Evolutionary conservation across 2,329 filamentous ascomycete genomes (phyloP).

Genomic region (Colletotrichum godetiae): DNA sequence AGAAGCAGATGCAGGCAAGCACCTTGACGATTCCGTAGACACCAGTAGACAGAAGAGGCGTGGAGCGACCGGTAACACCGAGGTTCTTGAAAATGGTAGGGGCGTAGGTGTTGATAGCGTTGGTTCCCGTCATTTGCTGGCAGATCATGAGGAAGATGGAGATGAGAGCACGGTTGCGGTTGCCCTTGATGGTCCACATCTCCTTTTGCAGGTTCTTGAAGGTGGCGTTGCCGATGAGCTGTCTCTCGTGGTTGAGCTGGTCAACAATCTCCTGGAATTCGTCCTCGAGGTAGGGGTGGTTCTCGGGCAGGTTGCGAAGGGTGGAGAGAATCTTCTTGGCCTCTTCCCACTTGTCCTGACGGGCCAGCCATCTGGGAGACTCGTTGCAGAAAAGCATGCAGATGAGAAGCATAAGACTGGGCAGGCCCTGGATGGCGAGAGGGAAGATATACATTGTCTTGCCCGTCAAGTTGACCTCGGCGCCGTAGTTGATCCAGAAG

Average conservation of each 20-base stretch:
- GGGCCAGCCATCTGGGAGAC: conserved; percentile 73
- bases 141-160: conserved; percentile 69
- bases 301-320: conserved; percentile 64
- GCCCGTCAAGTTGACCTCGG: conserved; percentile 49
- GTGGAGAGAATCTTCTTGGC: conserved; percentile 64
- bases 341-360: conserved; percentile 73
- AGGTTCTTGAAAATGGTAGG: conserved; percentile 48
- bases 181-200: conserved; percentile 67
- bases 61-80: conserved; percentile 56
- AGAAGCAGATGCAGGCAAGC: conserved; percentile 66
- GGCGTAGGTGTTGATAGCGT: conserved; percentile 52
- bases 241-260: conserved; percentile 67
- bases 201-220: conserved; percentile 67
- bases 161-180: conserved; percentile 68
- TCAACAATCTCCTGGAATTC: conserved; percentile 67
- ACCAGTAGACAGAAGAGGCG: conserved; percentile 69
- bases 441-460: conserved; percentile 54
- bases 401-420: conserved; percentile 67
- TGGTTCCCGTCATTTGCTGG: conserved; percentile 71
- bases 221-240: conserved; percentile 56
- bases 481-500: conserved; percentile 64
- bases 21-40: conserved; percentile 74
- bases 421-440: conserved; percentile 71
- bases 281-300: conserved; percentile 65
- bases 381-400: conserved; percentile 74